phyloP scores from a whole-genome alignment of 805 yeast genomes.

The Alloascoidea hylecoeti region DNA sequence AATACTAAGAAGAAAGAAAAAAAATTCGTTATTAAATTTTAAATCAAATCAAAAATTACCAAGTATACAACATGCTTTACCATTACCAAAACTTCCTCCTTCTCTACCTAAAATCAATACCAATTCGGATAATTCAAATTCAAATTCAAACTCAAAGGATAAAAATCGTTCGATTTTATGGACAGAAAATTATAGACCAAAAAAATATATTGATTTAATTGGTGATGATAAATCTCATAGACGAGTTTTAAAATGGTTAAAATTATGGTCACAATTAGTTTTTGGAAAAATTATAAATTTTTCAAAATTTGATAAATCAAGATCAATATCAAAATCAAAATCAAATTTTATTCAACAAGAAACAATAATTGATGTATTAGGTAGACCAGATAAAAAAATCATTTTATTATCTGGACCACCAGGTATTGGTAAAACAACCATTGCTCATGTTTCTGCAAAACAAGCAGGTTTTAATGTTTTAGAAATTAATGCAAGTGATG shows the following conservation, averaged over 20 bases:
- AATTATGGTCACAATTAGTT: conserved; percentile 50
- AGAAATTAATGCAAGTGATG: conserved; percentile 83
- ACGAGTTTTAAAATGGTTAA: conserved; percentile 44
- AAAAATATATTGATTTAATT: conserved; percentile 44
- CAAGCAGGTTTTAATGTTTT: conserved; percentile 71
- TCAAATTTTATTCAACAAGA: not conserved
- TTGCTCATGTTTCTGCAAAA: conserved; percentile 71
- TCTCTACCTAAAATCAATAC: too few relatives aligned
- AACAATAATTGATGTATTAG: conserved; percentile 27
- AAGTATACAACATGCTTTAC: too few relatives aligned
- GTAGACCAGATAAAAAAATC: conserved; percentile 48
- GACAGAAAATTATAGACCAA: conserved; percentile 63
- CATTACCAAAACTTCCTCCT: too few relatives aligned
- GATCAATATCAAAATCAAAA: conserved; percentile 7
- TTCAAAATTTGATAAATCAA: conserved; percentile 11
- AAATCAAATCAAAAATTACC: too few relatives aligned
- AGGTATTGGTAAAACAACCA: conserved; percentile 86
- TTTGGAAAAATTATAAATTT: conserved; percentile 31
- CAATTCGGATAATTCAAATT: too few relatives aligned
- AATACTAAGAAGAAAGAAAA: not conserved
- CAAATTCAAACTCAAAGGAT: too few relatives aligned
- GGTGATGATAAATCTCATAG: conserved; percentile 60
- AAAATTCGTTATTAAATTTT: too few relatives aligned
- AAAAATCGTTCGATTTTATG: too few relatives aligned
- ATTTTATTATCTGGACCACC: conserved; percentile 83